A percentile compares a stretch with the other conserved stretches of the same genome.
Conservation (phyloP, 192 early-diverging fungal species). For the Rhizophagus clarus region DNA sequence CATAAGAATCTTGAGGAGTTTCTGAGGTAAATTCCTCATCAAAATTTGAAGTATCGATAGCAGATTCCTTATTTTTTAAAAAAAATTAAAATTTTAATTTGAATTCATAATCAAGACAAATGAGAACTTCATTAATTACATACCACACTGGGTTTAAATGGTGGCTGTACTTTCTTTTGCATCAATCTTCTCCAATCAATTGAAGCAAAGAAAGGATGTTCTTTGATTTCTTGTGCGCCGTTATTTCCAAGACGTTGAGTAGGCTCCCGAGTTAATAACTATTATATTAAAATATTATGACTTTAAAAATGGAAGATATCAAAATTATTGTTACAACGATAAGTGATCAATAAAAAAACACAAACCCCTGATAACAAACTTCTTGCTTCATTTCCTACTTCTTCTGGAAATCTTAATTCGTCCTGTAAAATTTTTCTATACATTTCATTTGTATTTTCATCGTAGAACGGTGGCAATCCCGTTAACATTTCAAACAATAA, state of each 20-base stretch:
- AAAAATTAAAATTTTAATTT: too few species aligned
- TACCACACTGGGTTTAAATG: slow-evolving; percentile 89
- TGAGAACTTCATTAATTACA: slow-evolving; percentile 23
- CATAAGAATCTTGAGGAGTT: slow-evolving; percentile 84
- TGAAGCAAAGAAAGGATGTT: slow-evolving; percentile 89
- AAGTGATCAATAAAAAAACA: background rate
- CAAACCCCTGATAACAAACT: slow-evolving; percentile 62
- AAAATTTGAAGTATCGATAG: slow-evolving; percentile 96
- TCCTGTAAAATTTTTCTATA: slow-evolving; percentile 93
- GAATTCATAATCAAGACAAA: background rate
- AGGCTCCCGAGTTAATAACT: slow-evolving; percentile 80
- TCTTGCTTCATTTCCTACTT: slow-evolving; percentile 67
- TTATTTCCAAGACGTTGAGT: slow-evolving; percentile 80
- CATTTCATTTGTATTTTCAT: slow-evolving; percentile 94
- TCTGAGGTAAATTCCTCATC: slow-evolving; percentile 98
- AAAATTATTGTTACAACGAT: background rate
- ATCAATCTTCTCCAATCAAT: slow-evolving; percentile 91
- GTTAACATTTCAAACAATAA: slow-evolving; percentile 90
- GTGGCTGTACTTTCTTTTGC: slow-evolving; percentile 88
- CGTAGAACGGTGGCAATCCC: slow-evolving; percentile 90
- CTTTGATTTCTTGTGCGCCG: slow-evolving; percentile 90
- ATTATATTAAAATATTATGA: background rate
- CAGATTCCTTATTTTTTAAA: slow-evolving; percentile 50
- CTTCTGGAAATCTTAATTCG: slow-evolving; percentile 81
- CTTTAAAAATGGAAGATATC: too few species aligned